These are phyloP conservation scores for Pelargonium fulgidum DNA, from an alignment of 441 rosid genomes.

Conservation along the genomic window DNA sequence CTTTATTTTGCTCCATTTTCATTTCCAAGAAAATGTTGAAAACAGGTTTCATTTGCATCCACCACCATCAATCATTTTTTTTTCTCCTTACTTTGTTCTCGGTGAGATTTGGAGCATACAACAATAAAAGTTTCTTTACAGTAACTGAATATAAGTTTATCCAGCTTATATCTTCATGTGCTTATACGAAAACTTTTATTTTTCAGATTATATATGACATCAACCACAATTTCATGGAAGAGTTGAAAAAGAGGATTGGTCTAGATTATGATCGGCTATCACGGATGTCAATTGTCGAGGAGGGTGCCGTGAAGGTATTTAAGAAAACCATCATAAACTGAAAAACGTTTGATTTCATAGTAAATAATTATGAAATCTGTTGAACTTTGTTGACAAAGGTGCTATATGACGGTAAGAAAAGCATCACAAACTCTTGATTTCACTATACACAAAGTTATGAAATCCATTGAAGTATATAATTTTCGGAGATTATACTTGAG, in stretches of 20 bases:
- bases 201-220: slow-evolving; percentile 47
- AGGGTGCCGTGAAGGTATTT: slow-evolving; percentile 50
- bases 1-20: slow-evolving; percentile 12
- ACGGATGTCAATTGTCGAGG: slow-evolving; percentile 50
- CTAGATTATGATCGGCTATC: slow-evolving; percentile 42
- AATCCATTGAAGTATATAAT: not conserved
- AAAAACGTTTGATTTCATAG: not conserved
- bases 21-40: not conserved
- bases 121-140: not conserved
- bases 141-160: not conserved
- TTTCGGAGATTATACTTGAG: no score
- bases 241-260: slow-evolving; percentile 44
- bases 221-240: slow-evolving; percentile 40
- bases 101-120: not conserved
- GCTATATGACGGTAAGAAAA: not conserved
- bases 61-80: not conserved
- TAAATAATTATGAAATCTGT: not conserved
- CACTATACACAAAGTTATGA: not conserved
- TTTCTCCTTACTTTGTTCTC: slow-evolving; percentile 5
- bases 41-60: slow-evolving; percentile 5
- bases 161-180: slow-evolving; percentile 6
- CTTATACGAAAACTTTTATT: slow-evolving; percentile 4
- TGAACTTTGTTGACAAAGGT: not conserved
- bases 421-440: slow-evolving; percentile 4
- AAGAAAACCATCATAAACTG: slow-evolving; percentile 3